Base-by-base conservation (phyloP, 441 rosid genomes). In the Pelargonium myrrhifolium region DNA sequence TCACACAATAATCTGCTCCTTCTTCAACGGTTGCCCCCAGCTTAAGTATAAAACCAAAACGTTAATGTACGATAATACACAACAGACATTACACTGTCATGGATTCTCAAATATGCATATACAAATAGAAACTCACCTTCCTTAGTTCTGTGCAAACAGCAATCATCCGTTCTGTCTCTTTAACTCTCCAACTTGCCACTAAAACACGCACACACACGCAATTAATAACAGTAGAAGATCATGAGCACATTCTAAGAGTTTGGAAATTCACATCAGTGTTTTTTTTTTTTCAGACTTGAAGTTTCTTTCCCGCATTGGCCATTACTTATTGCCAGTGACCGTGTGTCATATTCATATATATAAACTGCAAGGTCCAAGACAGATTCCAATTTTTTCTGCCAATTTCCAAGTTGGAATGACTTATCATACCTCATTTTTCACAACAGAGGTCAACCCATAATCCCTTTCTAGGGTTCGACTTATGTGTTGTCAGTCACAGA, bases 151-250 rank as follows among this genome's bases (percentile, higher is more conserved):
- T 95, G 89, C 96, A 95, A 68, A 95, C 79, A 1, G 99, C 99
- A 70, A 92, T 82, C 99, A 95, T 95, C 43, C 98, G 80, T 77
- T 95, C 99, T 0, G 96, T 95, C 77, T 95, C 99, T 78, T 95
- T 95, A 68, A 92, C 99, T 76, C 99, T 87, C 99, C 99, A 92
- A 76, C 99, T 95, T 58, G 97, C 99, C 82, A 95, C 98, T 94
- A 79, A 47, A 62, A 9, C 14, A 9, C 3, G 31, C 31, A 28
- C 3, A 28, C 31, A 28, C 31, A 28, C 3, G 31, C 31, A 28
- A 28, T 28, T 28, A 28, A 28, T 28, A 28, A 28, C 31, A 28
- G 3, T 28, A 28, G 31, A 28, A 28, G 31, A 28, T 28, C 31
- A 28, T 28, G 3, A 28, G 31, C 31, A 28, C 31, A 28, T 28